Evolutionary conservation across 768 basidiomycete species (phyloP).

Genomic region (Lactifluus rugatus): DNA sequence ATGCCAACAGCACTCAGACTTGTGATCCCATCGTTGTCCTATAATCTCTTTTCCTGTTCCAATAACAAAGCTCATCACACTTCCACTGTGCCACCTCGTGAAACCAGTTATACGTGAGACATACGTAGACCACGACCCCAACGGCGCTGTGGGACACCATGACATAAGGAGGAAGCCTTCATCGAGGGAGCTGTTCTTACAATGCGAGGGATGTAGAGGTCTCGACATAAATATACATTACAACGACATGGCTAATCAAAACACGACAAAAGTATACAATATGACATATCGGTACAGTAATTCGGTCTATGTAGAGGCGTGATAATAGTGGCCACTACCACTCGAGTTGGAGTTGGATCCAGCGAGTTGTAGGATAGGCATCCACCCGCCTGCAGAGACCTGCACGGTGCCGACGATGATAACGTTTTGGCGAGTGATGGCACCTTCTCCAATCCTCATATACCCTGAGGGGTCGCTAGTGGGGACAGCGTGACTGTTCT

Average conservation of each 20-base stretch:
- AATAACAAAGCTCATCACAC: not conserved
- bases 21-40: not conserved
- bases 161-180: not conserved
- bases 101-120: not conserved
- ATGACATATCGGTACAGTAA: not conserved
- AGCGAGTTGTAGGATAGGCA: conserved; percentile 14
- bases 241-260: not conserved
- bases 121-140: not conserved
- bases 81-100: not conserved
- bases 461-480: not conserved
- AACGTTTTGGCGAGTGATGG: conserved; percentile 5
- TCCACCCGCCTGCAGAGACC: conserved; percentile 16
- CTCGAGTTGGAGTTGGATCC: not conserved
- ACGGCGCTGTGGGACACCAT: not conserved
- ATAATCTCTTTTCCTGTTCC: not conserved
- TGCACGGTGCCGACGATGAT: conserved; percentile 12
- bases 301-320: no score
- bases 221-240: not conserved
- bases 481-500: not conserved
- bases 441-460: not conserved
- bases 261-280: not conserved
- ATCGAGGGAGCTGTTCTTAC: not conserved
- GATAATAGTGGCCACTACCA: not conserved
- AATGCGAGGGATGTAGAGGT: not conserved
- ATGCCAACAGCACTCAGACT: conserved; percentile 9